Percentiles rank a stretch among this genome's conserved stretches.
Evolutionary conservation across 371 early-diverging fungal genomes (phyloP).

Genomic region (Polyrhizophydium stewartii): DNA sequence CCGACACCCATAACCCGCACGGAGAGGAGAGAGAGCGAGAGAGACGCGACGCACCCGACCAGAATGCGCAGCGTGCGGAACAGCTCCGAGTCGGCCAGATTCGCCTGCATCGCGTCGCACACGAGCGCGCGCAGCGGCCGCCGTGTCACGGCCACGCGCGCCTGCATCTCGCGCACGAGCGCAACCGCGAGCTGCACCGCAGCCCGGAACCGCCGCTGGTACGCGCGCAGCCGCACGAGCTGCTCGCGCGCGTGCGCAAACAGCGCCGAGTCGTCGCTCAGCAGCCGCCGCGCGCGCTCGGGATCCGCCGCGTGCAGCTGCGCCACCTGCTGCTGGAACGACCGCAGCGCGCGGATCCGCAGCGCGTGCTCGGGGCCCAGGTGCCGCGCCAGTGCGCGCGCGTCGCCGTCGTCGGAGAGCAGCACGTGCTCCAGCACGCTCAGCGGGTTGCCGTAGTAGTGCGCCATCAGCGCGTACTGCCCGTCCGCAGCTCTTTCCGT

Average conservation of each 20-base stretch:
- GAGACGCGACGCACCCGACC: too few species aligned
- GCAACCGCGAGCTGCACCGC: slow-evolving; percentile 35
- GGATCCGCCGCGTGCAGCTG: slow-evolving; percentile 39
- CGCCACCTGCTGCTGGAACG: slow-evolving; percentile 60
- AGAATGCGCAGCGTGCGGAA: too few species aligned
- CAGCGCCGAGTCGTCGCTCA: slow-evolving; percentile 55
- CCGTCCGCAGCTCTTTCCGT: background rate
- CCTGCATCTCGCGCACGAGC: too few species aligned
- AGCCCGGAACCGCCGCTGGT: slow-evolving; percentile 48
- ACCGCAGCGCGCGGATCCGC: slow-evolving; percentile 67
- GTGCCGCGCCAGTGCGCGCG: too few species aligned
- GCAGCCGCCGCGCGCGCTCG: slow-evolving; percentile 41
- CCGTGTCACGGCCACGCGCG: too few species aligned
- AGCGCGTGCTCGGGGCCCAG: too few species aligned
- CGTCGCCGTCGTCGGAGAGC: slow-evolving; percentile 10
- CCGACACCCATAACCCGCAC: too few species aligned
- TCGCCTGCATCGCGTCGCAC: too few species aligned
- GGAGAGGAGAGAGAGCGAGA: too few species aligned
- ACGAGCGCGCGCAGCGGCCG: too few species aligned
- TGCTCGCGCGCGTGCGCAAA: slow-evolving; percentile 37
- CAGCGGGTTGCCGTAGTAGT: slow-evolving; percentile 81
- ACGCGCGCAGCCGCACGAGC: slow-evolving; percentile 32
- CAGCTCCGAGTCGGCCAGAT: too few species aligned
- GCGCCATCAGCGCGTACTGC: slow-evolving; percentile 81
- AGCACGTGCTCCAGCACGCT: slow-evolving; percentile 52